phyloP scores from a whole-genome alignment of 2,329 filamentous ascomycete genomes.

The Leptoxyphium fumago region DNA sequence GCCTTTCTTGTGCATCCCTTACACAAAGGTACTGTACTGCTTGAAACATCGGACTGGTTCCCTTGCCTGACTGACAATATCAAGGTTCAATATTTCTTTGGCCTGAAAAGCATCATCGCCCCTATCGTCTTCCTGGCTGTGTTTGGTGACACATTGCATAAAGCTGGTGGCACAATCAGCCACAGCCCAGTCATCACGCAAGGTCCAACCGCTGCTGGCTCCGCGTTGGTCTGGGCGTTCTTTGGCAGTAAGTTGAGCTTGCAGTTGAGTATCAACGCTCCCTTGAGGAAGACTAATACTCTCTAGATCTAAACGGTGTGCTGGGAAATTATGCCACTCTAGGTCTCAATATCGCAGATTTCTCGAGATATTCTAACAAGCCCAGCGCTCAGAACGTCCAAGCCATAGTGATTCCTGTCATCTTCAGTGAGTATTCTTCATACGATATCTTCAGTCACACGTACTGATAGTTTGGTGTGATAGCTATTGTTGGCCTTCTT shows the following conservation, averaged over 20 bases:
- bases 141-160: constrained; percentile 17
- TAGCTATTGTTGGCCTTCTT: constrained; percentile 28
- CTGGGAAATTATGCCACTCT: constrained; percentile 20
- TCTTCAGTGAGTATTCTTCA: constrained; percentile 27
- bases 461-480: constrained; percentile 18
- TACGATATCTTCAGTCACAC: background rate
- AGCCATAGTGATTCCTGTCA: constrained; percentile 27
- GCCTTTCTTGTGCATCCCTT: constrained; percentile 41
- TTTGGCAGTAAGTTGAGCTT: constrained; percentile 12
- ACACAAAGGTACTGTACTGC: constrained; percentile 15
- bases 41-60: constrained; percentile 1
- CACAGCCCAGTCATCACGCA: constrained; percentile 18
- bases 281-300: background rate
- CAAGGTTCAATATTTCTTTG: constrained; percentile 15
- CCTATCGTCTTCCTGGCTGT: constrained; percentile 20
- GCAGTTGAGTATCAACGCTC: constrained; percentile 7
- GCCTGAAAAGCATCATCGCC: constrained; percentile 28
- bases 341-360: constrained; percentile 20
- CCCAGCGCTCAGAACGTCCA: constrained; percentile 19
- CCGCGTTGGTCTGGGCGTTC: constrained; percentile 14
- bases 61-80: background rate
- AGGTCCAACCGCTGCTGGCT: constrained; percentile 15
- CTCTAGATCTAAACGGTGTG: constrained; percentile 12
- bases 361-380: constrained; percentile 19
- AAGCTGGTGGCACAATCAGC: constrained; percentile 15